Evolutionary conservation across 768 basidiomycete genomes (phyloP), one percentile per base, ranked within the genome.

Genomic region (Hericium alpestre): DNA sequence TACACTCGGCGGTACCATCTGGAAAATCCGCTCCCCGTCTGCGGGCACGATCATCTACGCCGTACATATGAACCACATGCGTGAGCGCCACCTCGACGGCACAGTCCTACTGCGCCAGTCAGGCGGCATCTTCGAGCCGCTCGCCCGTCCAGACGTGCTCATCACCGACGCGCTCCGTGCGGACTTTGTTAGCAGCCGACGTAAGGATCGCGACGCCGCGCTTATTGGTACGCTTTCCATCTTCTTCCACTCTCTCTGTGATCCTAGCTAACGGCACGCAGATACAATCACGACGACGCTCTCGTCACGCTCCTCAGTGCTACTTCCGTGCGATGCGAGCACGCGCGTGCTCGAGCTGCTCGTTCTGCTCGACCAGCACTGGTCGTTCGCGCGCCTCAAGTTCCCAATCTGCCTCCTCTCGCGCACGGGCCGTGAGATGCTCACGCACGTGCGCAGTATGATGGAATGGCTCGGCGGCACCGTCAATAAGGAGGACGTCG

Each of bases 381-480:
- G 96, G 96, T 86, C 86, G 57, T 98, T 83, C 69, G 88, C 89
- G 0, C 81, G 83, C 47, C 80, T 87, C 52, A 81, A 81, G 67
- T 89, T 79, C 69, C 96, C 95, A 0, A 90, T 99, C 38, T 98
- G 95, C 68, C 79, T 99, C n/a, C 79, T 98, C 40, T 90, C 90
- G 51, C 80, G 86, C 38, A 94, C 93, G 6, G 93, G 87, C 2
- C 81, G 86, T 59, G 95, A 99, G 70, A 95, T 96, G 87, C 71
- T 96, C 38, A 87, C 89, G 1, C 92, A 93, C 65, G 90, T 96
- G 25, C 75, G 93, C 58, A 94, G 90, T 75, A 87, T 98, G 89
- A 95, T 96, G 82, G 96, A 98, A 68, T 98, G 94, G 93, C 82
- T 99, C 60, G 96, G 96, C 10, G 95, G 96, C 1, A 93, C 90